Evolutionary conservation across 176 grass and related monocot species (phyloP).

Genomic region (Triticum timopheevii): DNA sequence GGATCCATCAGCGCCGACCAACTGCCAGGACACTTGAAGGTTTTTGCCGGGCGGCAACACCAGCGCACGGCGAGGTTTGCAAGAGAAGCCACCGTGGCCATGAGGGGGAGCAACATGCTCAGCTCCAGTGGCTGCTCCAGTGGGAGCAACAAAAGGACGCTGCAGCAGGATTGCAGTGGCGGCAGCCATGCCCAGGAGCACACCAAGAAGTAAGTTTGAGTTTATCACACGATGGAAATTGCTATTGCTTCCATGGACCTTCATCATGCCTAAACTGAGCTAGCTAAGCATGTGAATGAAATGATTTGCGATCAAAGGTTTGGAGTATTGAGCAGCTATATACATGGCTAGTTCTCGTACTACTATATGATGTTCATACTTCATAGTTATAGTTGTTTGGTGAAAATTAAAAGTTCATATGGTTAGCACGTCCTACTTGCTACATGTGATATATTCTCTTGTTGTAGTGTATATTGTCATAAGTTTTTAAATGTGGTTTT

Average conservation of each 20-base stretch:
- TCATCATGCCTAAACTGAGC: background rate
- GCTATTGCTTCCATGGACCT: background rate
- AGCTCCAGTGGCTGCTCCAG: slow-evolving; percentile 22
- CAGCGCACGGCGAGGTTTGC: background rate
- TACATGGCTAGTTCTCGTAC: background rate
- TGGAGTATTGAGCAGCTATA: background rate
- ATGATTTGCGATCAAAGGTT: background rate
- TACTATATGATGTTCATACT: background rate
- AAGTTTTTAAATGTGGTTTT: background rate
- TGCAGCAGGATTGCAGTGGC: background rate
- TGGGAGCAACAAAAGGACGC: slow-evolving; percentile 34
- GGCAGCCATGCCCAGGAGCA: slow-evolving; percentile 20
- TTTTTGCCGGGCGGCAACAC: background rate
- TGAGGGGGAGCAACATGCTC: slow-evolving; percentile 7
- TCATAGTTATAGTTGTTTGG: no score
- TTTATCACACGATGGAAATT: background rate
- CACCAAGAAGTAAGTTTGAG: slow-evolving; percentile 46
- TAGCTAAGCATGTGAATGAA: background rate
- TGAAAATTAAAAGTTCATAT: background rate
- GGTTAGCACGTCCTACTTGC: background rate
- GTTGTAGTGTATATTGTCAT: background rate
- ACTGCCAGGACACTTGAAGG: background rate
- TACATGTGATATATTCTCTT: background rate
- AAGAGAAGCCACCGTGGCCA: slow-evolving; percentile 10
- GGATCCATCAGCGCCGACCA: slow-evolving; percentile 4